phyloP scores from a whole-genome alignment of 2,329 filamentous ascomycete genomes.

The Alternaria longipes region DNA sequence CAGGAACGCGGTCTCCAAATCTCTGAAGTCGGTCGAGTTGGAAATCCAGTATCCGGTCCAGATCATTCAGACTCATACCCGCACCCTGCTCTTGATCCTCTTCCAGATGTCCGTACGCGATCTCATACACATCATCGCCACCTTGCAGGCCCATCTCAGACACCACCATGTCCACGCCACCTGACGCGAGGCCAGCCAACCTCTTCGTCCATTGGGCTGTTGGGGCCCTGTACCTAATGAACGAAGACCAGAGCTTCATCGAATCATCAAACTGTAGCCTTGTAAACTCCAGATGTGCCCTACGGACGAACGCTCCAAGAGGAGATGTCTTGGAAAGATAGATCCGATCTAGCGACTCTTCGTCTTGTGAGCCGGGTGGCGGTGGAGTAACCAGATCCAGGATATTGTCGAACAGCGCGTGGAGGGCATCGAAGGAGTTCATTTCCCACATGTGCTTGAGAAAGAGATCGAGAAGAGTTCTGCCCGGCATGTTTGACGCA shows the following conservation, averaged over 20 bases:
- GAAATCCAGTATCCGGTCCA: constrained; percentile 83
- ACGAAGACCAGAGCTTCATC: constrained; percentile 80
- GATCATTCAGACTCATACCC: constrained; percentile 76
- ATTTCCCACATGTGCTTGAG: constrained; percentile 84
- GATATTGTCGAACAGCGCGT: constrained; percentile 75
- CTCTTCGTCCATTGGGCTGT: constrained; percentile 70
- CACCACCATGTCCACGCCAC: constrained; percentile 67
- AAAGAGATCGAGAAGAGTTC: constrained; percentile 88
- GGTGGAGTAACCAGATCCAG: constrained; percentile 65
- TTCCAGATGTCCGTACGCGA: constrained; percentile 61
- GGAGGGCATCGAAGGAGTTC: constrained; percentile 81
- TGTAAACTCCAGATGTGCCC: constrained; percentile 80
- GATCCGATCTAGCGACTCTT: constrained; percentile 55
- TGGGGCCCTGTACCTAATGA: constrained; percentile 81
- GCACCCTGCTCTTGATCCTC: constrained; percentile 51
- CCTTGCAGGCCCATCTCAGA: constrained; percentile 66
- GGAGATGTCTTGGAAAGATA: constrained; percentile 77
- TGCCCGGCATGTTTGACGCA: constrained; percentile 70
- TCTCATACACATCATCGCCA: constrained; percentile 58
- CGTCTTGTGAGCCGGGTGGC: constrained; percentile 32
- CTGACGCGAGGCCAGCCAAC: constrained; percentile 39
- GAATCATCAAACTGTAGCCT: constrained; percentile 82
- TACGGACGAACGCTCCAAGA: constrained; percentile 80
- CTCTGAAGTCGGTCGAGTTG: constrained; percentile 89
- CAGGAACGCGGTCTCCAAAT: constrained; percentile 81